A percentile compares a stretch with the other conserved stretches of the same genome.
Conservation (phyloP, 2,329 filamentous ascomycete species). For the Exophiala sideris region DNA sequence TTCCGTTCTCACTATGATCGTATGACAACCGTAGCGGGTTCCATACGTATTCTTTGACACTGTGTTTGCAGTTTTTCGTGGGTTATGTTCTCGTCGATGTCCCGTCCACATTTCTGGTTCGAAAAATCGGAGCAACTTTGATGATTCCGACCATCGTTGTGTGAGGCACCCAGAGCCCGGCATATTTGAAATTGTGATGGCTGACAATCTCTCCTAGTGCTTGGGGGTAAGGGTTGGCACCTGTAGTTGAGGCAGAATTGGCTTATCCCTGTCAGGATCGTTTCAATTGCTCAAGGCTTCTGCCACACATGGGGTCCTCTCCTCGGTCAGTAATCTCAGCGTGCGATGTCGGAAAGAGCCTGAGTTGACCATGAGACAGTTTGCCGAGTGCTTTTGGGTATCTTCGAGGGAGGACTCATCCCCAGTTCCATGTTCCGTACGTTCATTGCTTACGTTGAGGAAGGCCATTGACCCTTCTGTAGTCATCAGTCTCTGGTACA, state of each 20-base stretch:
- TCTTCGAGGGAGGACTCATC: conserved; percentile 33
- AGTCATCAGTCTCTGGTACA: conserved; percentile 32
- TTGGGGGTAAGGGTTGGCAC: conserved; percentile 1
- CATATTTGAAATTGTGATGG: not conserved
- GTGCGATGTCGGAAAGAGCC: conserved; percentile 26
- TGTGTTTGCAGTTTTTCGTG: conserved; percentile 29
- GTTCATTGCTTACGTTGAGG: not conserved
- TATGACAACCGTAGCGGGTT: not conserved
- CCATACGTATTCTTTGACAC: not conserved
- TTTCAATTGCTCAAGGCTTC: conserved; percentile 37
- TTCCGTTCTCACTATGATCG: conserved; percentile 24
- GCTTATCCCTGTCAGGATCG: conserved; percentile 15
- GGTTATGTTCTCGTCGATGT: conserved; percentile 32
- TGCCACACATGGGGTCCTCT: conserved; percentile 18
- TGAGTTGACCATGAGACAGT: conserved; percentile 24
- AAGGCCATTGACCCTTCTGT: not conserved
- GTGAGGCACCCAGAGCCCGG: not conserved
- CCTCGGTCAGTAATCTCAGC: not conserved
- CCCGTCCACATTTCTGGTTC: conserved; percentile 32
- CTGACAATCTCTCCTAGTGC: not conserved
- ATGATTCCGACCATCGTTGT: conserved; percentile 24
- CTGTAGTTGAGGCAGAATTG: conserved; percentile 6
- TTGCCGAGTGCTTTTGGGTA: conserved; percentile 36
- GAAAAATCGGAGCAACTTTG: conserved; percentile 28
- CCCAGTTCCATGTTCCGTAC: conserved; percentile 10